Percentiles rank a stretch among this genome's conserved stretches.
These are phyloP conservation scores for Mucor indicus DNA, from an alignment of 371 early-diverging fungal species.

Conservation along the genomic window DNA sequence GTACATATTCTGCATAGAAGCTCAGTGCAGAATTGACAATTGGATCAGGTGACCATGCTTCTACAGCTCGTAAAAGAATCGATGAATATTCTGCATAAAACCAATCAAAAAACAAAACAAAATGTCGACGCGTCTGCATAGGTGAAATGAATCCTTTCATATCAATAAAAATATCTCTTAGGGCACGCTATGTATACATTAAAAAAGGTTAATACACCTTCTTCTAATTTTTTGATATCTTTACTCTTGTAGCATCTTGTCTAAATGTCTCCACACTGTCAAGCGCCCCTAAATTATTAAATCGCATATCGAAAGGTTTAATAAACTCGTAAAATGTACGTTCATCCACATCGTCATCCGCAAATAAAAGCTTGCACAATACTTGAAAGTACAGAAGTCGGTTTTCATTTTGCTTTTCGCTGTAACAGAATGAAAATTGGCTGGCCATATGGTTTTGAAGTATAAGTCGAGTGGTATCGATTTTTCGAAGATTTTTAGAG, in stretches of 20 bases:
- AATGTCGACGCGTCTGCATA: conserved; percentile 61
- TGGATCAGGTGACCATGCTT: conserved; percentile 66
- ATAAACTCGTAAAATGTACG: conserved; percentile 70
- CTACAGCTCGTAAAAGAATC: conserved; percentile 63
- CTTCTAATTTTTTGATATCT: conserved; percentile 10
- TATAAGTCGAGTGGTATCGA: conserved; percentile 65
- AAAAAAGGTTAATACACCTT: background rate
- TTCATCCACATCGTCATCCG: conserved; percentile 62
- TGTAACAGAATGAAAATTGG: conserved; percentile 65
- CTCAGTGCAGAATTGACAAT: conserved; percentile 70
- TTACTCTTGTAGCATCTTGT: conserved; percentile 38
- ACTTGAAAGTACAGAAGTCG: conserved; percentile 75
- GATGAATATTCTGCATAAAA: conserved; percentile 67
- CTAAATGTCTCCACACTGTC: conserved; percentile 36
- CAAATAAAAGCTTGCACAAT: conserved; percentile 71
- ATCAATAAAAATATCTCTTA: conserved; percentile 76
- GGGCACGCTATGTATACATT: conserved; percentile 23
- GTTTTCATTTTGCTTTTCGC: conserved; percentile 39
- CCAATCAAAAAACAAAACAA: conserved; percentile 83
- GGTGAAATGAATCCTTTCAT: conserved; percentile 77
- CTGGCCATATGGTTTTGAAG: conserved; percentile 67
- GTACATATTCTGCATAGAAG: conserved; percentile 77
- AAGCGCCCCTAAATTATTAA: conserved; percentile 42
- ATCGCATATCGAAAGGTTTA: conserved; percentile 57
- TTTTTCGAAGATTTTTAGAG: conserved; percentile 69